phyloP scores from a whole-genome alignment of 2,329 filamentous ascomycete species.

The Ophiostoma piceae region DNA sequence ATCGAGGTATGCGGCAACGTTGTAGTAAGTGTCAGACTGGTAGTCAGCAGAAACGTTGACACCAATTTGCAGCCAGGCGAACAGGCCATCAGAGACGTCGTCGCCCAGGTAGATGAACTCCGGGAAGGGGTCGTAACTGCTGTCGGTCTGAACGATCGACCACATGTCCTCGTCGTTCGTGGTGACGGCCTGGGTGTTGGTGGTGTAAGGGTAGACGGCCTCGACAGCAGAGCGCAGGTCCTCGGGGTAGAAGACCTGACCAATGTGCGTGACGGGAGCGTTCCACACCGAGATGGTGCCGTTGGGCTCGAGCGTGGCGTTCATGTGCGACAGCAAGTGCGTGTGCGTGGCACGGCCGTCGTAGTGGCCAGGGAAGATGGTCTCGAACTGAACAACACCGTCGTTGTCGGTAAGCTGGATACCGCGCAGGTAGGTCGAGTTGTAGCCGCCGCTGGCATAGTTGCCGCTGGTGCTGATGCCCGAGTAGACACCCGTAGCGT shows the following conservation, averaged over 20 bases:
- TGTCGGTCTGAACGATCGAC: conserved; percentile 41
- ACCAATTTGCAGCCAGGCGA: conserved; percentile 48
- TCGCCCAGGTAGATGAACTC: conserved; percentile 54
- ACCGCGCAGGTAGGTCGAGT: conserved; percentile 42
- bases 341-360: conserved; percentile 37
- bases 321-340: conserved; percentile 36
- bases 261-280: conserved; percentile 47
- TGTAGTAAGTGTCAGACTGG: conserved; percentile 47
- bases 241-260: conserved; percentile 58
- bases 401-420: conserved; percentile 40
- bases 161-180: conserved; percentile 42
- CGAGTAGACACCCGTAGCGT: conserved; percentile 37
- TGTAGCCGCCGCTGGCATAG: conserved; percentile 33
- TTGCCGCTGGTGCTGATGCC: conserved; percentile 29
- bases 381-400: conserved; percentile 40
- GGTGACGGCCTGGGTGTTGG: conserved; percentile 40
- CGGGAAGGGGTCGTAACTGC: conserved; percentile 42
- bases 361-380: conserved; percentile 44
- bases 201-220: conserved; percentile 40
- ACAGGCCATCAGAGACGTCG: conserved; percentile 43
- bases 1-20: conserved; percentile 2
- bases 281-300: conserved; percentile 46
- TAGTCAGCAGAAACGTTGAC: conserved; percentile 39
- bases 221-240: conserved; percentile 48
- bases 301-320: conserved; percentile 41